These are phyloP conservation scores for Chlorophyllum brunneum DNA, from an alignment of 768 basidiomycete species.

Conservation along the genomic window DNA sequence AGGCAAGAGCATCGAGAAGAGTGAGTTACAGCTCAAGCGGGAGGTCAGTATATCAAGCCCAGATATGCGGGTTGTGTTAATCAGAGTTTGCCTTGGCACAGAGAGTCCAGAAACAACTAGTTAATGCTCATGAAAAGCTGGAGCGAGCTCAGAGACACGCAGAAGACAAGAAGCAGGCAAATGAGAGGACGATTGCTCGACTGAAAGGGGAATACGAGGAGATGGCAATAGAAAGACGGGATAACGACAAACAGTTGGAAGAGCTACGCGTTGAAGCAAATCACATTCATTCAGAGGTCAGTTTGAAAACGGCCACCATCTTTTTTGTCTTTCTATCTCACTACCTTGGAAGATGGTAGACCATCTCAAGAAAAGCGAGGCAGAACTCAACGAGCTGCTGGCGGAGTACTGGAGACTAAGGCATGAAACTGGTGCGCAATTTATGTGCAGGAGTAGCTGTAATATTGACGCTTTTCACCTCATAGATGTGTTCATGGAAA, in stretches of 20 bases:
- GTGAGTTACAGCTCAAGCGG: constrained; percentile 60
- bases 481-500: constrained; percentile 84
- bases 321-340: not conserved
- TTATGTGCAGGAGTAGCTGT: not conserved
- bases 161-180: constrained; percentile 74
- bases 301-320: not conserved
- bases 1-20: constrained; percentile 70
- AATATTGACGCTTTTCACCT: not conserved
- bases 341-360: constrained; percentile 59
- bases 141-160: constrained; percentile 75
- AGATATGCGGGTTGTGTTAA: not conserved
- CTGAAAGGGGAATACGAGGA: constrained; percentile 77
- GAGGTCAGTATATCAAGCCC: constrained; percentile 43
- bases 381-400: constrained; percentile 76
- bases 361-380: constrained; percentile 69
- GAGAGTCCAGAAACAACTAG: constrained; percentile 78
- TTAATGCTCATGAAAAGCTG: constrained; percentile 80
- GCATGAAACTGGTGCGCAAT: constrained; percentile 70
- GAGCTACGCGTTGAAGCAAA: constrained; percentile 70
- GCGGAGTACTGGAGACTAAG: constrained; percentile 81
- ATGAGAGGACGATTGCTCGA: constrained; percentile 68
- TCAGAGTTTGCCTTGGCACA: constrained; percentile 23
- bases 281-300: constrained; percentile 63
- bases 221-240: constrained; percentile 71
- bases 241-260: constrained; percentile 77